These are phyloP conservation scores for Orychophragmus violaceus DNA, from an alignment of 345 rosid genomes.

Conservation along the genomic window DNA sequence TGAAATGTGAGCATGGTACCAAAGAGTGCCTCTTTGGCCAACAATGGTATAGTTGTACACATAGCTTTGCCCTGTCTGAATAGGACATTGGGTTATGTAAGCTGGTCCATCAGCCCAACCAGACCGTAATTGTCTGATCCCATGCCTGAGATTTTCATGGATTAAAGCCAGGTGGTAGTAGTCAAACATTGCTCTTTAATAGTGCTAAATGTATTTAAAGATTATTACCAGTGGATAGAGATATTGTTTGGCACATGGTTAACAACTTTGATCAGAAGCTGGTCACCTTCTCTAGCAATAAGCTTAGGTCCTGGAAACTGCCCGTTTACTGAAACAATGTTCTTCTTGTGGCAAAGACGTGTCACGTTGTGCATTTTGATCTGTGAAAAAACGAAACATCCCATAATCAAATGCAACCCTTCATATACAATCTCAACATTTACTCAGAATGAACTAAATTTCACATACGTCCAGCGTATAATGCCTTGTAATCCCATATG, in stretches of 20 bases:
- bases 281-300: constrained; percentile 70
- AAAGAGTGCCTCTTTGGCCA: constrained; percentile 73
- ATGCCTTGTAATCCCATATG: constrained; percentile 60
- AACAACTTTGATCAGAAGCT: constrained; percentile 52
- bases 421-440: not conserved
- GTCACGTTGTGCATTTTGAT: constrained; percentile 56
- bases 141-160: constrained; percentile 48
- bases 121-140: constrained; percentile 51
- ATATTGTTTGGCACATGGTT: constrained; percentile 64
- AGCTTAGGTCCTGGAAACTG: constrained; percentile 63
- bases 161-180: constrained; percentile 7
- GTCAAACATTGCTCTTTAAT: not conserved
- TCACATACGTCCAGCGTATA: constrained; percentile 60
- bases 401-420: not conserved
- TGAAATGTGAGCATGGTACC: constrained; percentile 71
- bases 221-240: constrained; percentile 59
- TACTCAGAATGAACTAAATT: not conserved
- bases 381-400: constrained; percentile 23
- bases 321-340: constrained; percentile 67
- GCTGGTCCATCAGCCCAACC: constrained; percentile 91
- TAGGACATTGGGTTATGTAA: constrained; percentile 70
- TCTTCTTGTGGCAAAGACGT: constrained; percentile 64
- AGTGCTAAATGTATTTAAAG: not conserved
- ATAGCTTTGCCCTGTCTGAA: constrained; percentile 58
- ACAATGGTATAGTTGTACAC: constrained; percentile 62